phyloP scores from a whole-genome alignment of 805 yeast genomes.

The Metschnikowia shivogae region DNA sequence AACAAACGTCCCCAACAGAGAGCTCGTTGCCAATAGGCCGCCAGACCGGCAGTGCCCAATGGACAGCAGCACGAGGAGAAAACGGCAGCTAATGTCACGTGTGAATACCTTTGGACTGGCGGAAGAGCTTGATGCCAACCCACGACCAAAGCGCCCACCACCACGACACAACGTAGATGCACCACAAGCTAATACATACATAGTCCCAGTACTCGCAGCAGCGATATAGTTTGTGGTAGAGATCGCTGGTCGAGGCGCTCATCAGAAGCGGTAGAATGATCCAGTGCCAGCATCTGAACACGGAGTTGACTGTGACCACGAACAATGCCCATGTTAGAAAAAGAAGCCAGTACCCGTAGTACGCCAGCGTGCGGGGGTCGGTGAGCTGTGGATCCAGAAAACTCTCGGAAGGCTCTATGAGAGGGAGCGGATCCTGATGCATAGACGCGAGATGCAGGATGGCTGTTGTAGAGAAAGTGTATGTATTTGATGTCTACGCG shows the following conservation, averaged over 20 bases:
- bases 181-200: conserved; percentile 33
- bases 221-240: conserved; percentile 11
- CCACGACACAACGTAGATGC: conserved; percentile 40
- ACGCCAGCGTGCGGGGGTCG: conserved; percentile 7
- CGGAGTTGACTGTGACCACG: conserved; percentile 29
- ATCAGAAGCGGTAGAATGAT: conserved; percentile 27
- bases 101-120: conserved; percentile 68
- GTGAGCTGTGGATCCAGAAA: conserved; percentile 3
- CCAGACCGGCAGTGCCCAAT: conserved; percentile 69
- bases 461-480: too few relatives aligned
- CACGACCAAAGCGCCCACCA: conserved; percentile 74
- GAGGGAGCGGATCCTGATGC: conserved; percentile 17
- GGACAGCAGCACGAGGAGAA: conserved; percentile 82
- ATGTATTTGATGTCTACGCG: too few relatives aligned
- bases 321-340: conserved; percentile 31
- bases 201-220: conserved; percentile 25
- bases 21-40: conserved; percentile 44
- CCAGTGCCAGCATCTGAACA: conserved; percentile 35
- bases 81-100: conserved; percentile 9
- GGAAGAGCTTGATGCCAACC: conserved; percentile 75
- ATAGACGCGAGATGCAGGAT: neutral
- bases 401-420: conserved; percentile 11
- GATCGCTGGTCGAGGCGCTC: conserved; percentile 7
- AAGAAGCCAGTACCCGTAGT: conserved; percentile 30
- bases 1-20: conserved; percentile 19